Percentiles rank a stretch among this genome's conserved stretches.
phyloP scores from a whole-genome alignment of 2,329 filamentous ascomycete genomes.

The Nothomitra cinnamomea region DNA sequence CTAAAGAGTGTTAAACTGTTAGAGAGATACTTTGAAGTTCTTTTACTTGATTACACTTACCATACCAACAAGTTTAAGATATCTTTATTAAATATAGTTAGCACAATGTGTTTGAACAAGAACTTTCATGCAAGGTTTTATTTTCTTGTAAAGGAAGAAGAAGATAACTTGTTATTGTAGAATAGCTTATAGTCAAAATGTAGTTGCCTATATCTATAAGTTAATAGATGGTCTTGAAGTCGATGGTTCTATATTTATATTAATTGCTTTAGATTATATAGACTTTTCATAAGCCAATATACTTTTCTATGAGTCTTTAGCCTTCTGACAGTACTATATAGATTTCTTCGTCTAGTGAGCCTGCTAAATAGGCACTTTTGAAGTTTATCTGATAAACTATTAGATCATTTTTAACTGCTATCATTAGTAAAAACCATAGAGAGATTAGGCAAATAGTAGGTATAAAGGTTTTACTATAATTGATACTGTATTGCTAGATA shows the following conservation, averaged over 20 bases:
- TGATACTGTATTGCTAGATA: conserved; percentile 4
- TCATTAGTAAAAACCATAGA: conserved; percentile 3
- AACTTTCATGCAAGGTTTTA: conserved; percentile 11
- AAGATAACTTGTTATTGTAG: background rate
- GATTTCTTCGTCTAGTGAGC: conserved; percentile 6
- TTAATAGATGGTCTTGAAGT: conserved; percentile 9
- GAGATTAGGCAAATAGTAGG: conserved; percentile 4
- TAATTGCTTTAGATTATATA: conserved; percentile 19
- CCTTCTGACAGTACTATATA: conserved; percentile 11
- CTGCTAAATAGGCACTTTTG: conserved; percentile 8
- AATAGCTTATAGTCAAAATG: background rate
- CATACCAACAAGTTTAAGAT: too few relatives aligned
- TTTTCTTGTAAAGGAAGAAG: too few relatives aligned
- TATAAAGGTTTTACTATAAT: conserved; percentile 7
- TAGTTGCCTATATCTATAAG: conserved; percentile 10
- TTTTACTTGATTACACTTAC: too few relatives aligned
- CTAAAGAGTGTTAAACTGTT: too few relatives aligned
- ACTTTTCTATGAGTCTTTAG: conserved; percentile 7
- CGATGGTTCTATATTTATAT: conserved; percentile 14
- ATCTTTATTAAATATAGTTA: conserved; percentile 10
- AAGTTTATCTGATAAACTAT: conserved; percentile 5
- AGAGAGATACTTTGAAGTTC: too few relatives aligned
- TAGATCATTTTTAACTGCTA: background rate
- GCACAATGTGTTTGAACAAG: conserved; percentile 10
- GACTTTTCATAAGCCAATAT: conserved; percentile 13